phyloP scores from a whole-genome alignment of 2,329 filamentous ascomycete species.

The Apiospora aurea region DNA sequence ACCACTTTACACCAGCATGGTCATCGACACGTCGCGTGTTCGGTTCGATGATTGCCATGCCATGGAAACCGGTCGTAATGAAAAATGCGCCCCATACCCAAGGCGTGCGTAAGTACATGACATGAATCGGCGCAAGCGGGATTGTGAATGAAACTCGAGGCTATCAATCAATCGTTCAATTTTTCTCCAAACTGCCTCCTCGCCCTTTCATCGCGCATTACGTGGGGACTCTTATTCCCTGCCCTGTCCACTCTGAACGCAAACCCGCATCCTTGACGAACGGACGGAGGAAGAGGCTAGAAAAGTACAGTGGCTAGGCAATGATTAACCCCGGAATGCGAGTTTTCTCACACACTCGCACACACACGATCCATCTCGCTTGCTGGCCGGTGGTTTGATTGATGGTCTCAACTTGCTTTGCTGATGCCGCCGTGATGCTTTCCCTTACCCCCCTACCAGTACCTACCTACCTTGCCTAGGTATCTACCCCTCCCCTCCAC shows the following conservation, averaged over 20 bases:
- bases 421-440: conserved; percentile 4
- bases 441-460: neutral
- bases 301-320: neutral
- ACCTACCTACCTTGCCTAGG: neutral
- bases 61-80: conserved; percentile 12
- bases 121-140: conserved; percentile 10
- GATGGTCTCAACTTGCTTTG: conserved; percentile 19
- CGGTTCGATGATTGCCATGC: conserved; percentile 10
- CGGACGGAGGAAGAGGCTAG: conserved; percentile 6
- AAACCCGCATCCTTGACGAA: conserved; percentile 19
- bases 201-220: neutral
- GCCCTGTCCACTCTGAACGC: conserved; percentile 8
- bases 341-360: neutral
- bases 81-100: conserved; percentile 3
- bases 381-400: conserved; percentile 15
- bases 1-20: conserved; percentile 20
- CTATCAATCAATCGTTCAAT: conserved; percentile 6
- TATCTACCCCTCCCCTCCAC: conserved; percentile 7
- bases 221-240: conserved; percentile 11
- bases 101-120: neutral
- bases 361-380: neutral
- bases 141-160: conserved; percentile 11
- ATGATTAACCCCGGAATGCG: conserved; percentile 19
- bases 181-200: neutral
- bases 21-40: conserved; percentile 18